These are phyloP conservation scores for Suillus americanus DNA, from an alignment of 768 basidiomycete genomes.

Conservation along the genomic window DNA sequence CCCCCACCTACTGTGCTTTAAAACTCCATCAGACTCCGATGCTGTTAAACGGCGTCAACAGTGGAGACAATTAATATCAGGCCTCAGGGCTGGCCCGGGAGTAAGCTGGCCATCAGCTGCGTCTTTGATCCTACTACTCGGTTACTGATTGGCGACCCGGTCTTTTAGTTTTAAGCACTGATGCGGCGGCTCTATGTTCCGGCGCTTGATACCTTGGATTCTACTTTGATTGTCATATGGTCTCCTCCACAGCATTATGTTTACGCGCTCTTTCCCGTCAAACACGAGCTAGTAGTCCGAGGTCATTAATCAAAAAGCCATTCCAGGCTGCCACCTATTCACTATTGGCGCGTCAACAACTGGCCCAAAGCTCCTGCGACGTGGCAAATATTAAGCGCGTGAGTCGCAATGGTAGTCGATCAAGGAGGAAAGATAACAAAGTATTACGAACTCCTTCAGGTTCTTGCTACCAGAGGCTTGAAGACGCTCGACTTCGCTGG, in stretches of 20 bases:
- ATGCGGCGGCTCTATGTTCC: no score
- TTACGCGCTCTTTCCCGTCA: not conserved
- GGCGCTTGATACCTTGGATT: no score
- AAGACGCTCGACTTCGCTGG: slow-evolving; percentile 98
- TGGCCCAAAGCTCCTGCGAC: not conserved
- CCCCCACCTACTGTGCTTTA: no score
- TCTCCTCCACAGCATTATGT: not conserved
- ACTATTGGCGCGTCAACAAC: not conserved
- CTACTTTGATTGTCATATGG: not conserved
- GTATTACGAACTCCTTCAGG: not conserved
- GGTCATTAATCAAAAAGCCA: not conserved
- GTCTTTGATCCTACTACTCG: no score
- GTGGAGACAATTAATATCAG: no score
- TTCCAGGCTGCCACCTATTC: not conserved
- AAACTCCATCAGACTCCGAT: no score
- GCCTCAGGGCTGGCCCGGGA: no score
- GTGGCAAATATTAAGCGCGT: not conserved
- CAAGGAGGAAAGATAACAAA: not conserved
- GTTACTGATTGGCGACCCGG: no score
- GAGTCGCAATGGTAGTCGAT: not conserved
- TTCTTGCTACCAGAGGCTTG: not conserved
- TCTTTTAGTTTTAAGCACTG: no score
- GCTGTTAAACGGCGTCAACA: no score
- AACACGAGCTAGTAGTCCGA: not conserved
- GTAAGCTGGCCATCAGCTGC: no score